These are phyloP conservation scores for Geotrichum cucujoidarum DNA, from an alignment of 1,139 yeast genomes.

Conservation along the genomic window DNA sequence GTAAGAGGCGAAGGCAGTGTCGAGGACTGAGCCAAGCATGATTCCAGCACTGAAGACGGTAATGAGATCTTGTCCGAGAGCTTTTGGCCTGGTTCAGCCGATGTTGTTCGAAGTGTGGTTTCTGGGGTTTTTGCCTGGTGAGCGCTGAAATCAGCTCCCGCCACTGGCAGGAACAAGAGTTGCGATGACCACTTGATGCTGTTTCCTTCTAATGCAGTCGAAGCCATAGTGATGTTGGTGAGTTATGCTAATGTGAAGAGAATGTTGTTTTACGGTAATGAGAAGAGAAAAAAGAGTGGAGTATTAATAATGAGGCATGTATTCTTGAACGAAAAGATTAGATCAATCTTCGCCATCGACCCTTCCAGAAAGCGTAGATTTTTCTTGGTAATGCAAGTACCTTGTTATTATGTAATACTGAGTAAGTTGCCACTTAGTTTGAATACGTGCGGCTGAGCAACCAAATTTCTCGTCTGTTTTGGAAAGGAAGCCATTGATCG, in stretches of 20 bases:
- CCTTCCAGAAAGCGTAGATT: no score
- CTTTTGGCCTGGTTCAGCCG: constrained; percentile 1
- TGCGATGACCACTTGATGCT: constrained; percentile 15
- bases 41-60: constrained; percentile 33
- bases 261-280: not conserved
- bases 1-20: constrained; percentile 38
- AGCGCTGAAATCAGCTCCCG: constrained; percentile 1
- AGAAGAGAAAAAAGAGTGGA: no score
- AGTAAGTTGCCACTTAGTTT: no score
- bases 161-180: constrained; percentile 15
- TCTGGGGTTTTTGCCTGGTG: constrained; percentile 2
- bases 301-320: no score
- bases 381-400: no score
- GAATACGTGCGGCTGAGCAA: no score
- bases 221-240: constrained; percentile 5
- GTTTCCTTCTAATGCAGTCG: constrained; percentile 1
- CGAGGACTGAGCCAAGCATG: constrained; percentile 25
- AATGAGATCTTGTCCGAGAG: constrained; percentile 32
- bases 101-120: not conserved
- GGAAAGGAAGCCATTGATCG: no score
- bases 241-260: not conserved
- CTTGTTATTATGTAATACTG: no score
- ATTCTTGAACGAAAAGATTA: constrained; percentile 4
- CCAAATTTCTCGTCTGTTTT: no score
- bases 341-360: constrained; percentile 8